A percentile compares a stretch with the other conserved stretches of the same genome.
phyloP scores from a whole-genome alignment of 768 basidiomycete genomes.

The Megacollybia marginata region DNA sequence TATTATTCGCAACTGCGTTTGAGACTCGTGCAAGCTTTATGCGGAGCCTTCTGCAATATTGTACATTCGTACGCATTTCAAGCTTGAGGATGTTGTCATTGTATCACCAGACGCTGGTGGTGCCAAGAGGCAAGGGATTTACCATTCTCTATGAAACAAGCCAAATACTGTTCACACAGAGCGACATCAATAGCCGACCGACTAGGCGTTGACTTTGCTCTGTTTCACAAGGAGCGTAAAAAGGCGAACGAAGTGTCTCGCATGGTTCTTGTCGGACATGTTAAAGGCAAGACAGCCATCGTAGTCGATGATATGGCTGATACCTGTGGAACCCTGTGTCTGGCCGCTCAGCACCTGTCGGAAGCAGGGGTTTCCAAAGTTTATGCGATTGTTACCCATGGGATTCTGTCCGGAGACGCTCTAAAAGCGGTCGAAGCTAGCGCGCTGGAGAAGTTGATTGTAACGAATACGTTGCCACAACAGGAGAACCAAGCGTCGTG shows the following conservation, averaged over 20 bases:
- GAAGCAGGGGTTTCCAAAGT: slow-evolving; percentile 85
- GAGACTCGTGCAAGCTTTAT: slow-evolving; percentile 54
- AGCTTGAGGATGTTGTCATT: slow-evolving; percentile 80
- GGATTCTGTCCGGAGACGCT: slow-evolving; percentile 88
- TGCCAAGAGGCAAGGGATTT: slow-evolving; percentile 74
- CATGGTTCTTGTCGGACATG: slow-evolving; percentile 93
- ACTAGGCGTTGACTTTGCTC: slow-evolving; percentile 92
- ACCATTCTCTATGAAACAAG: slow-evolving; percentile 1
- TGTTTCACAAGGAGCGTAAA: slow-evolving; percentile 99
- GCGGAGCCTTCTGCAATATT: slow-evolving; percentile 93
- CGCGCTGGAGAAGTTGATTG: slow-evolving; percentile 86
- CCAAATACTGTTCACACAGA: slow-evolving; percentile 34
- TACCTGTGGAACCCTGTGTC: slow-evolving; percentile 88
- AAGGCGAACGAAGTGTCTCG: slow-evolving; percentile 92
- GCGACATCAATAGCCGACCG: slow-evolving; percentile 96
- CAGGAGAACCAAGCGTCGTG: slow-evolving; percentile 62
- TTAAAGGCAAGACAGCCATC: slow-evolving; percentile 87
- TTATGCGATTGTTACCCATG: slow-evolving; percentile 93
- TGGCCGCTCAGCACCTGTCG: slow-evolving; percentile 82
- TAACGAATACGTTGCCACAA: slow-evolving; percentile 98
- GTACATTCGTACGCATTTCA: slow-evolving; percentile 91
- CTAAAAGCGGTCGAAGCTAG: slow-evolving; percentile 66
- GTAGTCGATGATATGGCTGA: slow-evolving; percentile 99
- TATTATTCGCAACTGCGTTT: slow-evolving; percentile 11
- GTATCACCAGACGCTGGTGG: slow-evolving; percentile 98